Evolutionary conservation across 331 rosid species (phyloP), one percentile per base, ranked within the genome.

Genomic region (Pyracantha coccinea): DNA sequence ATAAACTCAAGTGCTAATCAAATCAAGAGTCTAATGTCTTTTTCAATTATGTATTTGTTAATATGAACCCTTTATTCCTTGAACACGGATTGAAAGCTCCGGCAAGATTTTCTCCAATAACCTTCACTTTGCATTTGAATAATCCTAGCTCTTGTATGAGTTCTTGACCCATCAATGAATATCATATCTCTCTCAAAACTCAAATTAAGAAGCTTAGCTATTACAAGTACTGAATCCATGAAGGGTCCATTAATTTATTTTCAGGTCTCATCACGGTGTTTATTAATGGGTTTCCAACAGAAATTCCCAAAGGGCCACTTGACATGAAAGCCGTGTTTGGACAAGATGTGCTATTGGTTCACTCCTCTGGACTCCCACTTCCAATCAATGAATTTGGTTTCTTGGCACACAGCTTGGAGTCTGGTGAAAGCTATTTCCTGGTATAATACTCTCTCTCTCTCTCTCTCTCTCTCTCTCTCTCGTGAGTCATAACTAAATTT

Each of bases 341-440:
- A 13, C 75, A 92, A 55, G 91, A 90, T 71, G 79, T 84, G 19
- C 76, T 87, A 64, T 77, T 94, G 80, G 84, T 94, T 78, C 92
- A 94, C 79, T 86, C 92, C 70, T 89, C 99, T 16, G 97, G 99
- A 65, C 52, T 90, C n/a, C 90, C 92, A 20, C 45, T 92, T 77
- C 86, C 88, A 24, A 71, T 83, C 80, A 89, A 92, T 81, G 93
- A 90, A 23, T 90, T 82, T 70, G 97, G 97, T 9, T 76, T 88
- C 83, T 80, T 91, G 50, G 70, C 84, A 73, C 93, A 89, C n/a
- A 72, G 63, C 72, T 81, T 94, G 86, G 92, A 90, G 75, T 89
- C 85, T 75, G 97, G 97, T 35, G 97, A 92, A 83, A 90, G 88
- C 88, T 94, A 94, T 75, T 92, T 87, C 78, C 91, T 94, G 96